Evolutionary conservation across 768 basidiomycete genomes (phyloP).

Genomic region (Psilocybe sp.): DNA sequence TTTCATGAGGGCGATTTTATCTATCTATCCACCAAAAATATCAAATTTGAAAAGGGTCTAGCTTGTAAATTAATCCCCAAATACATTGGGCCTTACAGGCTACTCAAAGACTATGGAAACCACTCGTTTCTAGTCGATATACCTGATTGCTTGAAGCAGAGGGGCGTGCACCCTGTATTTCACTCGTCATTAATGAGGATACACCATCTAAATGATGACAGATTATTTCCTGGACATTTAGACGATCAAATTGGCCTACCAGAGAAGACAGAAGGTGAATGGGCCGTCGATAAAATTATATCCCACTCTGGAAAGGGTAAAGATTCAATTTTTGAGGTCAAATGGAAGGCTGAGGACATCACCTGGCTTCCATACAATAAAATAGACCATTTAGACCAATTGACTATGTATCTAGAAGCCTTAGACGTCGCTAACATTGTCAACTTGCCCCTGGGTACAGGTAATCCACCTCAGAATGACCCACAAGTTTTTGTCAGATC

Average conservation of each 20-base stretch:
- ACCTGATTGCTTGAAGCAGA: no score
- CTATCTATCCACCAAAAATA: no score
- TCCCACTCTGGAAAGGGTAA: slow-evolving; percentile 17
- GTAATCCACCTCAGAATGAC: background rate
- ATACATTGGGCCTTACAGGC: no score
- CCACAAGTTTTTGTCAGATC: background rate
- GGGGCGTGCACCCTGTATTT: no score
- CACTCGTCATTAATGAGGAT: no score
- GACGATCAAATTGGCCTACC: slow-evolving; percentile 14
- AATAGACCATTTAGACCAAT: slow-evolving; percentile 1
- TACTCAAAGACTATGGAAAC: no score
- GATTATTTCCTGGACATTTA: no score
- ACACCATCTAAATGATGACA: no score
- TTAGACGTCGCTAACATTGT: slow-evolving; percentile 1
- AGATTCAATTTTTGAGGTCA: slow-evolving; percentile 20
- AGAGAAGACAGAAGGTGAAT: slow-evolving; percentile 18
- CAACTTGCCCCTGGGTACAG: slow-evolving; percentile 1
- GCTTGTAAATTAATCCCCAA: no score
- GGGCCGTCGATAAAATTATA: slow-evolving; percentile 22
- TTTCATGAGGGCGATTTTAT: no score
- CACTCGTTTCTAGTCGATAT: no score
- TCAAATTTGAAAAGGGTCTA: no score
- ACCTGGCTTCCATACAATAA: slow-evolving; percentile 28
- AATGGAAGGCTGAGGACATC: slow-evolving; percentile 27
- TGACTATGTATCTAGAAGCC: slow-evolving; percentile 2